A percentile compares a stretch with the other conserved stretches of the same genome.
phyloP scores from a whole-genome alignment of 2,329 filamentous ascomycete genomes.

The Didymosphaeria variabile region DNA sequence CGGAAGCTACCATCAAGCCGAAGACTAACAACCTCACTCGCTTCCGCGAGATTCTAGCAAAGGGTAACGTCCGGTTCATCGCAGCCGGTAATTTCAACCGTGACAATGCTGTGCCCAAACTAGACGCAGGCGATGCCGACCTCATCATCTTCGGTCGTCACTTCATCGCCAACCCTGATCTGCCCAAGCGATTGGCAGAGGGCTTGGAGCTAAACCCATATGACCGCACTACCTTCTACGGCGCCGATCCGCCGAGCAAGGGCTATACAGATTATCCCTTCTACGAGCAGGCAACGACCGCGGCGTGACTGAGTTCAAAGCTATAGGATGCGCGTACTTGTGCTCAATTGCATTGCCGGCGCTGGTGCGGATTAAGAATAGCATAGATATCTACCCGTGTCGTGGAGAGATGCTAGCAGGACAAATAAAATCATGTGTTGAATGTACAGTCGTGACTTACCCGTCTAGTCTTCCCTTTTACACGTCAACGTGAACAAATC shows the following conservation, averaged over 20 bases:
- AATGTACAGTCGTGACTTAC: not conserved
- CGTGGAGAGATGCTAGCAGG: not conserved
- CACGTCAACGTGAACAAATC: not conserved
- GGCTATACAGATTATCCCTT: slow-evolving; percentile 57
- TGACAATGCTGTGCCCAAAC: slow-evolving; percentile 59
- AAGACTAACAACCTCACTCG: slow-evolving; percentile 41
- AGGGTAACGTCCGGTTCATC: slow-evolving; percentile 62
- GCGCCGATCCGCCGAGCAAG: slow-evolving; percentile 35
- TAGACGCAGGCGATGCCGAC: slow-evolving; percentile 54
- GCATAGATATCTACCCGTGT: slow-evolving; percentile 14
- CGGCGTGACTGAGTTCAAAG: slow-evolving; percentile 26
- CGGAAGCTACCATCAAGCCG: slow-evolving; percentile 40
- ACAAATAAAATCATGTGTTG: not conserved
- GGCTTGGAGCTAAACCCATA: slow-evolving; percentile 56
- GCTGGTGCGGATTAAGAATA: slow-evolving; percentile 13
- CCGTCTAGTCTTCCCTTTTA: not conserved
- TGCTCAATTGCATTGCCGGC: slow-evolving; percentile 20
- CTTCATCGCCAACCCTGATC: slow-evolving; percentile 61
- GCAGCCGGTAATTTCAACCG: slow-evolving; percentile 65
- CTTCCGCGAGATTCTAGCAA: slow-evolving; percentile 58
- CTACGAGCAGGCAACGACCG: slow-evolving; percentile 21
- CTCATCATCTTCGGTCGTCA: slow-evolving; percentile 58
- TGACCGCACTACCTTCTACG: slow-evolving; percentile 58
- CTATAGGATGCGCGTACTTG: slow-evolving; percentile 4
- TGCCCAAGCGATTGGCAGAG: slow-evolving; percentile 56